Base-by-base conservation (phyloP, 805 yeast genomes). In the Naumovozyma castellii region DNA sequence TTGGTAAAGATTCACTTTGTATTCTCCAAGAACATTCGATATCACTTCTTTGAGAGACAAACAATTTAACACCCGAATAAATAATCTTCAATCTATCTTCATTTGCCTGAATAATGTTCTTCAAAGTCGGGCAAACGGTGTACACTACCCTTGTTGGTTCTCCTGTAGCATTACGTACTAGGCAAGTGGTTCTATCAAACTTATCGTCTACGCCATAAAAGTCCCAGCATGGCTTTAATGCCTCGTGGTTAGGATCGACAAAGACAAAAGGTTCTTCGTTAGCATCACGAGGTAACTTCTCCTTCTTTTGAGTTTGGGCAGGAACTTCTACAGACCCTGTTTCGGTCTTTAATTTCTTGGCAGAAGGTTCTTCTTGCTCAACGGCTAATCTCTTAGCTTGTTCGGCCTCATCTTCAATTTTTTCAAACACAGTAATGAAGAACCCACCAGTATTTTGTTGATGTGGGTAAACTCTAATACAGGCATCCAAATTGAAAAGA, bases 381-480 rank as follows among this genome's bases (percentile, higher is more conserved):
- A 48, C 55, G 27, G 43, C 54, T 4, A 54, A 50, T 36, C 48
- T 56, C 28, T n/a, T n/a, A n/a, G n/a, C n/a, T n/a, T n/a, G n/a
- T n/a, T n/a, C n/a, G n/a, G n/a, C n/a, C n/a, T 42, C 49, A 30
- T 40, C 47, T 17, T 43, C 55, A 14, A 72, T 42, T 55, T 85
- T 87, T 61, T 87, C 96, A 48, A 92, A 70, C 17, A 88, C 95
- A 18, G 97, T 80, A 53, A 92, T 88, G 65, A 92, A 92, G 61
- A 92, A 92, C 2, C 97, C 99, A 53, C 99, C 99, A 31, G 97
- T 90, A 63, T 92, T 88, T 66, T 92, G 99, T 64, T 83, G 84
- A 62, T 92, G 97, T 38, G 97, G 98, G 61, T 92, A 92, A n/a
- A 92, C 94, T 66, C 99, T 77, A 52, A 92, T 78, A 71, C 96